Evolutionary conservation across 441 rosid genomes (phyloP), one percentile per base, ranked within the genome.

Genomic region (Populus hybrid): DNA sequence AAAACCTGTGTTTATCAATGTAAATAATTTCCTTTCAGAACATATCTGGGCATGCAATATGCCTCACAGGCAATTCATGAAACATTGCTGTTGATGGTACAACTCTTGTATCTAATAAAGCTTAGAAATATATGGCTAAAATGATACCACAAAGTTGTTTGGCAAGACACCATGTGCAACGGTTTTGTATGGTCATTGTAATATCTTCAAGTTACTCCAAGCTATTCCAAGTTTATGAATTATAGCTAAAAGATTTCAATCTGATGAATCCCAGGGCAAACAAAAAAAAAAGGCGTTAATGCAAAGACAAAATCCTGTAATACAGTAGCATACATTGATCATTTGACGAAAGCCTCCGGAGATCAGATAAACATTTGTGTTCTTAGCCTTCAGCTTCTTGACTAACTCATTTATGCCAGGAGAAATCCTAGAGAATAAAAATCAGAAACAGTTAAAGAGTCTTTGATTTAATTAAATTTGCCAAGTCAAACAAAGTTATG

Each of bases 281-380:
- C 61, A 3, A 28, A 36, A 50, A 36, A 73, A 82, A 42, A 81
- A 42, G 57, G 32, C 40, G 59, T 59, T 8, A 75, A 72, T 8
- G 14, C 38, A 34, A 73, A 30, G 53, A 9, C 8, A 34, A 24
- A 14, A 38, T 11, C 46, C 10, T 18, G 61, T 20, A 71, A 21
- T 67, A 50, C 14, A 74, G 79, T 72, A 72, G 75, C 84, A 81
- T 90, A 96, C 98, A 80, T 93, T 94, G 83, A 96, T 96, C 99
- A 96, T 94, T 81, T 93, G 98, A 63, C 96, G 94, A 84, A 96
- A 96, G 74, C 98, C 99, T 79, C 99, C 98, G 10, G 99, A 96
- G 79, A 96, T 85, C 89, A 96, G 87, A 86, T 87, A 94, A 75
- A 94, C 94, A 84, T 85, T 76, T 3, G 78, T 84, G 50, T 91